Evolutionary conservation across 208 protist species (phyloP).

Genomic region (Zelonia costaricensis): DNA sequence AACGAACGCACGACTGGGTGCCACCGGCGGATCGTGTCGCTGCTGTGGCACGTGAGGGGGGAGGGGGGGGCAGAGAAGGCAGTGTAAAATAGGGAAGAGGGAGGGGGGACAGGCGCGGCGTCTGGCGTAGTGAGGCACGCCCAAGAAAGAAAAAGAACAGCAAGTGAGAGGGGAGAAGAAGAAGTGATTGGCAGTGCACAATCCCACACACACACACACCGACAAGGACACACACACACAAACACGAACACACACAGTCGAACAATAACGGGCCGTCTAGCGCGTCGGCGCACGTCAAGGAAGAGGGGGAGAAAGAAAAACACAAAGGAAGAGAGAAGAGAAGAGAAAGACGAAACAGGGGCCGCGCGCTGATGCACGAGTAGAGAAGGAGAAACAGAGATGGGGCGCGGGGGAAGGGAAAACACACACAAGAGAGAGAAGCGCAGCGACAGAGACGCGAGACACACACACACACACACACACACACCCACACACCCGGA

Average conservation of each 20-base stretch:
- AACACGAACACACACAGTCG: not conserved
- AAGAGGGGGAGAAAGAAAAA: not conserved
- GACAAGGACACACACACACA: not conserved
- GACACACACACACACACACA: not conserved
- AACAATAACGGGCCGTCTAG: too few relatives aligned
- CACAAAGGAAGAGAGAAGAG: not conserved
- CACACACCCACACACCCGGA: too few relatives aligned
- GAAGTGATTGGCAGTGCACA: not conserved
- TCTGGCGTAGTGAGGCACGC: not conserved
- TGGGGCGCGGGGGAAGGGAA: not conserved
- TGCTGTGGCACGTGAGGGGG: not conserved
- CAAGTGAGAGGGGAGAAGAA: not conserved
- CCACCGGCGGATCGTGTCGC: too few relatives aligned
- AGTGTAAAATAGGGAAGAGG: not conserved
- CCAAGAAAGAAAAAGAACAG: not conserved
- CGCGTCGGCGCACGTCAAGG: too few relatives aligned
- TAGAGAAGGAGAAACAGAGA: not conserved
- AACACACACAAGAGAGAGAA: not conserved
- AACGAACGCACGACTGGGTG: not conserved
- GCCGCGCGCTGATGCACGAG: too few relatives aligned
- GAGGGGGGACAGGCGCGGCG: not conserved
- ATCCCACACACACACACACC: too few relatives aligned
- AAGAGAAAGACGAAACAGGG: too few relatives aligned
- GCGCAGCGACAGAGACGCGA: not conserved
- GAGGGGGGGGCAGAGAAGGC: not conserved